Base-by-base conservation (phyloP, 164 flowering plant genomes). In the Magnolia sinica region DNA sequence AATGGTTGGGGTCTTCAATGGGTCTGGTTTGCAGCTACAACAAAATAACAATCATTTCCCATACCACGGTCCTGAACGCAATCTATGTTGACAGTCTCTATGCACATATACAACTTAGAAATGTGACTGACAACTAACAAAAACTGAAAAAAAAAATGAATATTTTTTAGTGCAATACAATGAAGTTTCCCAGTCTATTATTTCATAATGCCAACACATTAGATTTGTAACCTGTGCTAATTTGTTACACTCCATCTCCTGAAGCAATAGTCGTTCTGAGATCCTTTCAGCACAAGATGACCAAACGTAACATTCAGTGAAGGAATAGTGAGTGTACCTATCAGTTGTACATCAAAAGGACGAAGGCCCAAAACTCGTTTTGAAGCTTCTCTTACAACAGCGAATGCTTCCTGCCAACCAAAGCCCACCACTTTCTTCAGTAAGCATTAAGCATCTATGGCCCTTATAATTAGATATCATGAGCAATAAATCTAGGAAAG, bases 311-410 rank as follows among this genome's bases (percentile, higher is more conserved):
- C 77, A 76, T 64, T 19, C 31, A 37, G n/a, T 27, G 9, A 13
- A 49, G 19, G 51, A 9, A 29, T 13, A 5, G 10, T 71, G 18
- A 29, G 58, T 45, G 50, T 85, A 93, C 98, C 98, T 79, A 96
- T 94, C 50, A 96, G 83, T 81, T 94, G 98, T 24, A 96, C 99
- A 88, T 96, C 98, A 79, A 96, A 96, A 64, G 98, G 99, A 61
- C 98, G 98, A 80, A 96, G 99, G 37, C 98, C 98, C 64, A 96
- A 83, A 70, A 96, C 98, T 79, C 99, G 87, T 84, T 86, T 93
- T 3, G 99, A 96, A 78, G 96, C 98, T 82, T 96, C 98, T 82
- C 98, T 87, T 73, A 94, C 96, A 74, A 96, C 90, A 79, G 99
- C 93, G 89, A 94, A 96, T 67, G 99, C 98, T 84, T 94, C 99